phyloP scores from a whole-genome alignment of 2,329 filamentous ascomycete genomes.

The Talaromyces amestolkiae region DNA sequence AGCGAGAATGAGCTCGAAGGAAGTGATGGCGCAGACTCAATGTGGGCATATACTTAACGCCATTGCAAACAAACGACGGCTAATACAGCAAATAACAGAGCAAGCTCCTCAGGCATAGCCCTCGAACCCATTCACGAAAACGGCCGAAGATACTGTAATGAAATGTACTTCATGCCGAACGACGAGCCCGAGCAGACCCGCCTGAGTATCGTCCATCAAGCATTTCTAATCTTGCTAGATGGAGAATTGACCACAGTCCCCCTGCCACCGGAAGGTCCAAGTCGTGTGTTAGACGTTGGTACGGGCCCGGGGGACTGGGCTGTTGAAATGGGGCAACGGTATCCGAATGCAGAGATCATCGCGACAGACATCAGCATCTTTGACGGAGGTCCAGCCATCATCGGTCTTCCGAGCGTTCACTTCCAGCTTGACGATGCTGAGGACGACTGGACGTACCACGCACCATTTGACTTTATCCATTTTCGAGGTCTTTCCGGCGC shows the following conservation, averaged over 20 bases:
- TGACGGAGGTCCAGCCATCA: slow-evolving; percentile 38
- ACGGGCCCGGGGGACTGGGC: slow-evolving; percentile 53
- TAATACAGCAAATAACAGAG: not conserved
- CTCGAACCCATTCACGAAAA: slow-evolving; percentile 61
- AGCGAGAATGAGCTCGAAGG: slow-evolving; percentile 28
- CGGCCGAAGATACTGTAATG: slow-evolving; percentile 60
- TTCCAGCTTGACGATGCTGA: slow-evolving; percentile 53
- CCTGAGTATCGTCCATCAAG: slow-evolving; percentile 61
- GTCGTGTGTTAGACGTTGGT: slow-evolving; percentile 44
- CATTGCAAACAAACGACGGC: not conserved
- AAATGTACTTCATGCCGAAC: slow-evolving; percentile 64
- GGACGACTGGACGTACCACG: slow-evolving; percentile 49
- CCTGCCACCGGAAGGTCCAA: slow-evolving; percentile 25
- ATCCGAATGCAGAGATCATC: slow-evolving; percentile 48
- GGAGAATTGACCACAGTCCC: slow-evolving; percentile 33
- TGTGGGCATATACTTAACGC: slow-evolving; percentile 21
- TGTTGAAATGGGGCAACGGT: slow-evolving; percentile 45
- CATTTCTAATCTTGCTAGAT: slow-evolving; percentile 52
- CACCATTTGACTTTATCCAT: slow-evolving; percentile 52
- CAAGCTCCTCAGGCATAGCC: slow-evolving; percentile 35
- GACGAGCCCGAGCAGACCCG: slow-evolving; percentile 65
- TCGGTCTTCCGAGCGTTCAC: slow-evolving; percentile 41
- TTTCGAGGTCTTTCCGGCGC: slow-evolving; percentile 49
- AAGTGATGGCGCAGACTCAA: slow-evolving; percentile 25
- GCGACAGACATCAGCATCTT: slow-evolving; percentile 45